Evolutionary conservation across 208 protist species (phyloP).

Genomic region (Phytomonas sp.): DNA sequence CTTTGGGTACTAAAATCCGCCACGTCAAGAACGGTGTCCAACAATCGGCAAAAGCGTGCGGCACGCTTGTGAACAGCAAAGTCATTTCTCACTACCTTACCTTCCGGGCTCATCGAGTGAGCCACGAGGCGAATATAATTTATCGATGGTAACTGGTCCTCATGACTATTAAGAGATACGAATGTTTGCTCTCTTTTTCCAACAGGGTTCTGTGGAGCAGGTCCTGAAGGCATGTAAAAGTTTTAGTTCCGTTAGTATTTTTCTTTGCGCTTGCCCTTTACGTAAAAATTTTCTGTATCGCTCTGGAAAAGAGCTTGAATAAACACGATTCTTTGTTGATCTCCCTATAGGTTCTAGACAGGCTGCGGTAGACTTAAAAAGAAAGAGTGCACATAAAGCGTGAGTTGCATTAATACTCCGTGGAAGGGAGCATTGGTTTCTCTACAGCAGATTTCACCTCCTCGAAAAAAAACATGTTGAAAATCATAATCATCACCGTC

Average conservation of each 20-base stretch:
- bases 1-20: slow-evolving; percentile 20
- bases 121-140: slow-evolving; percentile 72
- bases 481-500: background rate
- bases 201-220: background rate
- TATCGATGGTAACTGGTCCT: slow-evolving; percentile 28
- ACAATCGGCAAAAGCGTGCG: slow-evolving; percentile 64
- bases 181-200: background rate
- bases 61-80: slow-evolving; percentile 74
- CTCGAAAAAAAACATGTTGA: background rate
- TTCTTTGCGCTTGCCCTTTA: background rate
- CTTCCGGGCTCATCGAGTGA: slow-evolving; percentile 18
- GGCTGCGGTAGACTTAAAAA: background rate
- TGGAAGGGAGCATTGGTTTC: background rate
- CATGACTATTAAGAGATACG: slow-evolving; percentile 12
- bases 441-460: background rate
- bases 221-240: background rate
- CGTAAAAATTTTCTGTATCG: background rate
- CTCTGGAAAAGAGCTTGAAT: too few relatives aligned
- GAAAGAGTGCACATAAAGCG: background rate
- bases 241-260: background rate
- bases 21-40: slow-evolving; percentile 65
- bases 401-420: background rate
- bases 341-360: too few relatives aligned
- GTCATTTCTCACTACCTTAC: slow-evolving; percentile 23
- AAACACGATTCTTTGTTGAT: background rate